phyloP scores from a whole-genome alignment of 148 eudicot species.

The Suaeda aralocaspica region DNA sequence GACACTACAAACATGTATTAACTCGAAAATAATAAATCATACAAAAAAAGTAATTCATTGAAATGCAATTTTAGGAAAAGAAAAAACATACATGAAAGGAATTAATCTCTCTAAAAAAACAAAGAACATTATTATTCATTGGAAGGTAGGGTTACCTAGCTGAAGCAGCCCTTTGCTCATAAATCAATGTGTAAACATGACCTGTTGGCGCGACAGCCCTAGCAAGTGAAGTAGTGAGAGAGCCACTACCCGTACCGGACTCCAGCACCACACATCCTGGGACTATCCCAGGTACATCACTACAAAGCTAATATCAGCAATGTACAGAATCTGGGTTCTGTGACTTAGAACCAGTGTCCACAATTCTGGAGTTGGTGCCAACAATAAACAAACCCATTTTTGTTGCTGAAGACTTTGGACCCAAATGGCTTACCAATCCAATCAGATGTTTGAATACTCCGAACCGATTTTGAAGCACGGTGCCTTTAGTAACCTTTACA shows the following conservation, averaged over 20 bases:
- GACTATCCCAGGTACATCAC: constrained; percentile 73
- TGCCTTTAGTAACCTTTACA: constrained; percentile 47
- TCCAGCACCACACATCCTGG: constrained; percentile 84
- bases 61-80: too few relatives aligned
- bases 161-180: constrained; percentile 77
- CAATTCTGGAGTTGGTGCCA: constrained; percentile 93
- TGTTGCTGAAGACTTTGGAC: constrained; percentile 69
- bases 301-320: constrained; percentile 86
- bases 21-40: too few relatives aligned
- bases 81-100: too few relatives aligned
- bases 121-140: too few relatives aligned
- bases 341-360: constrained; percentile 94
- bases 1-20: too few relatives aligned
- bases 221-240: constrained; percentile 75
- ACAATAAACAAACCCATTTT: constrained; percentile 76
- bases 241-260: constrained; percentile 94
- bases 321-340: constrained; percentile 86
- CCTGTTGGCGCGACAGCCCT: constrained; percentile 81
- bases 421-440: constrained; percentile 91
- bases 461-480: constrained; percentile 68
- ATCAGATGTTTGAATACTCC: constrained; percentile 73
- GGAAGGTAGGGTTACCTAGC: constrained; percentile 54
- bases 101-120: not conserved
- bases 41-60: too few relatives aligned
- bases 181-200: constrained; percentile 86